A percentile compares a stretch with the other conserved stretches of the same genome.
phyloP scores from a whole-genome alignment of 1,284 basidiomycete species.

The Malassezia caprae region DNA sequence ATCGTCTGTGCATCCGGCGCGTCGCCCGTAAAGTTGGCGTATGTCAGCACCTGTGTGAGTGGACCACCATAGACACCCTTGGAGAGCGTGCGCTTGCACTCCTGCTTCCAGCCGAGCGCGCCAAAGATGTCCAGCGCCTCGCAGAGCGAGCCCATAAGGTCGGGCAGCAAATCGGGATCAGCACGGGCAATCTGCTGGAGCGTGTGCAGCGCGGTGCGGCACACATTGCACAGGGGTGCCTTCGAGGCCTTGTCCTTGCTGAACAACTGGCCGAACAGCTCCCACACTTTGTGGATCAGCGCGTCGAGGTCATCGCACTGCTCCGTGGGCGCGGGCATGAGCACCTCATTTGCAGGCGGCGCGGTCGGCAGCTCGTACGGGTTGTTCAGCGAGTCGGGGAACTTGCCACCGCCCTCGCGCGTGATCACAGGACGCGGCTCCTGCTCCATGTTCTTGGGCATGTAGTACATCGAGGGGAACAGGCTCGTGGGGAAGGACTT shows the following conservation, averaged over 20 bases:
- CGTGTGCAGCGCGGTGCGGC: constrained; percentile 57
- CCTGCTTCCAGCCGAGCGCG: constrained; percentile 48
- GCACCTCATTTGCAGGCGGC: constrained; percentile 6
- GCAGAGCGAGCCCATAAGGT: constrained; percentile 58
- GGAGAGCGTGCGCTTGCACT: constrained; percentile 54
- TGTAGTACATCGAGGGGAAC: constrained; percentile 32
- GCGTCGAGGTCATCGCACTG: constrained; percentile 2
- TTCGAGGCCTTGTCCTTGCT: constrained; percentile 31
- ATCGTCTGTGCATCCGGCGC: constrained; percentile 40
- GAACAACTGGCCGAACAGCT: constrained; percentile 52
- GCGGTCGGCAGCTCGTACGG: constrained; percentile 56
- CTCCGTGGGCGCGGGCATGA: constrained; percentile 6
- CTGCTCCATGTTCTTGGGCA: constrained; percentile 23
- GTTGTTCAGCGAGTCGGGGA: constrained; percentile 55
- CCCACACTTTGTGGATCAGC: constrained; percentile 4
- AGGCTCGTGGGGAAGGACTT: constrained; percentile 42
- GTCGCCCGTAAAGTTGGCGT: constrained; percentile 28
- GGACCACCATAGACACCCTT: constrained; percentile 29
- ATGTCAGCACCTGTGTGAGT: constrained; percentile 36
- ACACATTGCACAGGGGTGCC: constrained; percentile 56
- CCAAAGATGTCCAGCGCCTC: constrained; percentile 51
- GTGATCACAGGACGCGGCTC: constrained; percentile 35
- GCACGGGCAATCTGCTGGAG: constrained; percentile 61
- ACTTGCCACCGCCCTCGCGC: constrained; percentile 27
- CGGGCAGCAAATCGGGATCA: constrained; percentile 58